Base-by-base conservation (phyloP, 2,329 filamentous ascomycete genomes). In the Tolypocladium tundrense region DNA sequence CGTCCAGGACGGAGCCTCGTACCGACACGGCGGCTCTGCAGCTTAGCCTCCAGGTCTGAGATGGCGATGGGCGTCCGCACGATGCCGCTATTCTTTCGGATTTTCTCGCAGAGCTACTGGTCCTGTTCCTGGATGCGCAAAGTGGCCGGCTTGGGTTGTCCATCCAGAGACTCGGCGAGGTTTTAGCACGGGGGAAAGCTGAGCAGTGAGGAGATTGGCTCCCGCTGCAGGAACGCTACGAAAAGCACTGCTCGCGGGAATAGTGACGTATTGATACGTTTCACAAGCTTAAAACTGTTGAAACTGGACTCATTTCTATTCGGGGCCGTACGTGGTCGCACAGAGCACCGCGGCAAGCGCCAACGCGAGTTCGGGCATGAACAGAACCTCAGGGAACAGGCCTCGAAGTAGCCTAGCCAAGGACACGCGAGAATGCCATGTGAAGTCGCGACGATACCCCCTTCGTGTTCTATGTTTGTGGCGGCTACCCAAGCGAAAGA, bases 321-420 rank as follows among this genome's bases (percentile, higher is more conserved):
- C 27, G 48, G 48, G 9, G 37, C 35, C 51, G 51, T 35, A 21
- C 16, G 37, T 19, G 19, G 53, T 55, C 7, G 40, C 53, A 55
- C 53, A 43, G 14, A 14, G n/a, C 19, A 33, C 5, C 41, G 13
- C 39, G 24, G 41, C 39, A 14, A 37, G 39, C 40, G 21, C 21
- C 53, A 55, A 45, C 39, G 27, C 53, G 40, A 45, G 37, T 43
- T 55, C 53, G 53, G 53, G 53, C 53, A 55, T 45, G 53, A 40
- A 40, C 35, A 9, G n/a, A 51, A 8, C 27, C 31, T n/a, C 48
- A 51, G 27, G 48, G 48, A 51, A 33, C 48, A 51, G 13, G 48
- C 27, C 13, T 33, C 16, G 6, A 51, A 3, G 5, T n/a, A n/a
- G 6, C 27, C 45, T n/a, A 51, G 48, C 10, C 48, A n/a, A 19